These are phyloP conservation scores for Candida frijolesensis DNA, from an alignment of 1,139 yeast genomes.

Conservation along the genomic window DNA sequence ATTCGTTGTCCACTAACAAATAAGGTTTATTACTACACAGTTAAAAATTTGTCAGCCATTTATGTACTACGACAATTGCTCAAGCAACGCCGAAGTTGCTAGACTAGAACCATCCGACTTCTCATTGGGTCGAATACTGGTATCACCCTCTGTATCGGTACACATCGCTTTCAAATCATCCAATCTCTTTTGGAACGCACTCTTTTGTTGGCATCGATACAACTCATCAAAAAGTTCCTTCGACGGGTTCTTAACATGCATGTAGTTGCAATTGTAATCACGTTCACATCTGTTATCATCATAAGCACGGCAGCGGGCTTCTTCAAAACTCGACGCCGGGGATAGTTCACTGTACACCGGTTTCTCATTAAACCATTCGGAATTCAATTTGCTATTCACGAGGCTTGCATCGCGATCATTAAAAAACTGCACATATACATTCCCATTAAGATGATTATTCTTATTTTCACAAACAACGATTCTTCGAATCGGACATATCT, in stretches of 20 bases:
- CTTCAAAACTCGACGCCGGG: slow-evolving; percentile 72
- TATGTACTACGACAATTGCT: neutral
- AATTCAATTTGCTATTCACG: slow-evolving; percentile 65
- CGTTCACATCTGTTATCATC: slow-evolving; percentile 66
- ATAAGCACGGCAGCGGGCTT: slow-evolving; percentile 75
- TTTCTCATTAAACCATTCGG: slow-evolving; percentile 78
- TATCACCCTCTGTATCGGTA: neutral
- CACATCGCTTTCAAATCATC: slow-evolving; percentile 6
- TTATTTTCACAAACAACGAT: slow-evolving; percentile 82
- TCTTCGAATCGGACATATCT: slow-evolving; percentile 63
- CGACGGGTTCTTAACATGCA: slow-evolving; percentile 72
- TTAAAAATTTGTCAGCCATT: neutral
- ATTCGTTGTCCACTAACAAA: neutral
- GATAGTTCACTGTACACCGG: slow-evolving; percentile 84
- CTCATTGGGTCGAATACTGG: neutral
- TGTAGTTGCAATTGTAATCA: slow-evolving; percentile 83
- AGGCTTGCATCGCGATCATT: slow-evolving; percentile 58
- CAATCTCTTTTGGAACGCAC: slow-evolving; percentile 19
- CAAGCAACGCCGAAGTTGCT: neutral
- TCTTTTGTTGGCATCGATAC: slow-evolving; percentile 39
- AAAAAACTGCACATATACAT: slow-evolving; percentile 71
- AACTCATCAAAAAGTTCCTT: slow-evolving; percentile 42
- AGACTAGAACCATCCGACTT: neutral
- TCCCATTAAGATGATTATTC: slow-evolving; percentile 79
- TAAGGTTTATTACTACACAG: neutral